phyloP scores from a whole-genome alignment of 2,329 filamentous ascomycete species.

The Trichothecium roseum region DNA sequence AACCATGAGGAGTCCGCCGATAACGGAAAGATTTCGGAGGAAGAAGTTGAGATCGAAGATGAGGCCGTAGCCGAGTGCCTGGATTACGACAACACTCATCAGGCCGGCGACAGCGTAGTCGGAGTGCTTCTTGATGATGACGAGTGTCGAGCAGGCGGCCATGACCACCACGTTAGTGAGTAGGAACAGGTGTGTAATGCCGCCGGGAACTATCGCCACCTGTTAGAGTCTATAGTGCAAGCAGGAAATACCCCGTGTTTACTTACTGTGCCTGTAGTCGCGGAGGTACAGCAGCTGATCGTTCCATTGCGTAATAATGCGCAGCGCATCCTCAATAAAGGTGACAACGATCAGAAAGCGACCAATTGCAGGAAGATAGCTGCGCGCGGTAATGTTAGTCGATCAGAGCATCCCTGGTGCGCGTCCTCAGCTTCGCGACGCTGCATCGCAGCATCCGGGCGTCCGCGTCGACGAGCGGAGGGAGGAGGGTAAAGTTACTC shows the following conservation, averaged over 20 bases:
- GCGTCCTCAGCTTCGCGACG: neutral
- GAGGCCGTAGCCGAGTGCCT: constrained; percentile 91
- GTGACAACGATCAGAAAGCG: constrained; percentile 97
- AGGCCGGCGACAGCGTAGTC: constrained; percentile 88
- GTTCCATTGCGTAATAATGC: constrained; percentile 95
- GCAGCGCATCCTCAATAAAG: constrained; percentile 90
- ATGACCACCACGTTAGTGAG: constrained; percentile 85
- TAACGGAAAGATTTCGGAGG: constrained; percentile 94
- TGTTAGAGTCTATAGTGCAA: neutral
- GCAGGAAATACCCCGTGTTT: neutral
- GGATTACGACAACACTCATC: constrained; percentile 80
- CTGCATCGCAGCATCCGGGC: neutral
- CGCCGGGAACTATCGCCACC: constrained; percentile 60
- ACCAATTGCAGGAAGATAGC: constrained; percentile 88
- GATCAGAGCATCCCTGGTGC: neutral
- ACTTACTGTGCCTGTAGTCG: constrained; percentile 86
- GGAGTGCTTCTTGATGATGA: constrained; percentile 86
- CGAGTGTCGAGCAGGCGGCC: constrained; percentile 68
- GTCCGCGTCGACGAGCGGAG: neutral
- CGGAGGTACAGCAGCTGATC: constrained; percentile 90
- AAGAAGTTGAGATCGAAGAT: constrained; percentile 99
- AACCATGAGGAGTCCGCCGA: constrained; percentile 96
- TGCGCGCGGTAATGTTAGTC: constrained; percentile 24
- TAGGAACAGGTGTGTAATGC: constrained; percentile 87
- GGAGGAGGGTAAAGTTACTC: constrained; percentile 17